Conservation (phyloP, 2,329 filamentous ascomycete genomes). For the Fusarium avenaceum region DNA sequence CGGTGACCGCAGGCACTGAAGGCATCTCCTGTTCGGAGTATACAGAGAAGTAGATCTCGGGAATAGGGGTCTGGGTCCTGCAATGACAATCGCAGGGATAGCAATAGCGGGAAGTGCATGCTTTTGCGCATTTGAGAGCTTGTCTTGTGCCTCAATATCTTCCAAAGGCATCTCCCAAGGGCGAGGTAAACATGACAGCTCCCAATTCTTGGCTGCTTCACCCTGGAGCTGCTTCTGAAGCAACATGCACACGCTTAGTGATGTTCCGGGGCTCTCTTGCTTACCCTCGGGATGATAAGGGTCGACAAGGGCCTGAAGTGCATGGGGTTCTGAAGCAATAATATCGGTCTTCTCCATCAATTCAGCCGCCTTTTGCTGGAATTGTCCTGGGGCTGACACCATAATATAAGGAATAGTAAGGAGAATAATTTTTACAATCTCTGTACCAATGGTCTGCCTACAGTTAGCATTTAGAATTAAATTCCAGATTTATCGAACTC, state of each 20-base stretch:
- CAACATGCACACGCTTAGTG: slow-evolving; percentile 79
- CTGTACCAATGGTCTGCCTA: slow-evolving; percentile 75
- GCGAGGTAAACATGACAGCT: slow-evolving; percentile 76
- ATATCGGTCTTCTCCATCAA: slow-evolving; percentile 95
- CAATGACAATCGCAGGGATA: slow-evolving; percentile 80
- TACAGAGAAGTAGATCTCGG: slow-evolving; percentile 94
- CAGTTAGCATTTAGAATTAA: slow-evolving; percentile 24
- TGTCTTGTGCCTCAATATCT: slow-evolving; percentile 71
- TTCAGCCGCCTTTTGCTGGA: slow-evolving; percentile 79
- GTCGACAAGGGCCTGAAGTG: slow-evolving; percentile 87
- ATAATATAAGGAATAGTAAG: slow-evolving; percentile 93
- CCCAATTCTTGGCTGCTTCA: slow-evolving; percentile 82
- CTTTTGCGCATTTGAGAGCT: slow-evolving; percentile 72
- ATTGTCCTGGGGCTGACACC: slow-evolving; percentile 76
- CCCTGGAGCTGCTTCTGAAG: slow-evolving; percentile 87
- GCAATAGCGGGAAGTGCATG: slow-evolving; percentile 82
- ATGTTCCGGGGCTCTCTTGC: slow-evolving; percentile 73
- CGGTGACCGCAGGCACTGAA: slow-evolving; percentile 83
- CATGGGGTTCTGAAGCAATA: slow-evolving; percentile 89
- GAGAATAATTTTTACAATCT: slow-evolving; percentile 96
- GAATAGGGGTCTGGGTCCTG: slow-evolving; percentile 83
- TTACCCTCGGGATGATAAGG: slow-evolving; percentile 79
- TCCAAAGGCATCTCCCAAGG: slow-evolving; percentile 75
- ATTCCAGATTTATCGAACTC: slow-evolving; percentile 55
- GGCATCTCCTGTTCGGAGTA: slow-evolving; percentile 89